Percentiles rank a stretch among this genome's conserved stretches.
Conservation (phyloP, 2,329 filamentous ascomycete species). For the Aspergillus japonicus region DNA sequence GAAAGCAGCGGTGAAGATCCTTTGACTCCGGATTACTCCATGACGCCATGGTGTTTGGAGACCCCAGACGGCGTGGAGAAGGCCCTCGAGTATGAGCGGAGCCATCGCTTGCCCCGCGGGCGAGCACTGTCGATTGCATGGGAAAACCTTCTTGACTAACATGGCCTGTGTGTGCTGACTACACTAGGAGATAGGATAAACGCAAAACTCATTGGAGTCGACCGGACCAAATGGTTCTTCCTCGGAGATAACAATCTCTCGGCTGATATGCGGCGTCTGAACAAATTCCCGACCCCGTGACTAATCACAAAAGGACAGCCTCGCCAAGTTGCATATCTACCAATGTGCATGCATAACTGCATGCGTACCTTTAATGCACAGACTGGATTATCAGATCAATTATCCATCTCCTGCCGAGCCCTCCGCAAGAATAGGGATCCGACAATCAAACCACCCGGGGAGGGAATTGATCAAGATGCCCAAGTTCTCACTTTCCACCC, state of each 20-base stretch:
- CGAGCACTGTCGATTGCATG: neutral
- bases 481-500: constrained; percentile 25
- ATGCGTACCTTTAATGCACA: neutral
- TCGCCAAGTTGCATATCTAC: neutral
- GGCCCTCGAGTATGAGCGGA: neutral
- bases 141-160: neutral
- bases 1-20: neutral
- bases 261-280: neutral
- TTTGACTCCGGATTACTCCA: neutral
- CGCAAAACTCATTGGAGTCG: neutral
- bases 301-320: neutral
- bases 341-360: neutral
- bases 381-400: neutral
- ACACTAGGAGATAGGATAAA: neutral
- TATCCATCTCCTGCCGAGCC: neutral
- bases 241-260: neutral
- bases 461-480: constrained; percentile 13
- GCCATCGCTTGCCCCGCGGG: neutral
- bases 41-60: constrained; percentile 3
- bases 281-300: neutral
- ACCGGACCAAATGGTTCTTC: neutral
- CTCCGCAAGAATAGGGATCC: neutral
- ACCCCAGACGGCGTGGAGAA: neutral
- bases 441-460: neutral
- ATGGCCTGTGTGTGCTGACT: neutral